Conservation (phyloP, 2,329 filamentous ascomycete species). For the Septoria petroselini region DNA sequence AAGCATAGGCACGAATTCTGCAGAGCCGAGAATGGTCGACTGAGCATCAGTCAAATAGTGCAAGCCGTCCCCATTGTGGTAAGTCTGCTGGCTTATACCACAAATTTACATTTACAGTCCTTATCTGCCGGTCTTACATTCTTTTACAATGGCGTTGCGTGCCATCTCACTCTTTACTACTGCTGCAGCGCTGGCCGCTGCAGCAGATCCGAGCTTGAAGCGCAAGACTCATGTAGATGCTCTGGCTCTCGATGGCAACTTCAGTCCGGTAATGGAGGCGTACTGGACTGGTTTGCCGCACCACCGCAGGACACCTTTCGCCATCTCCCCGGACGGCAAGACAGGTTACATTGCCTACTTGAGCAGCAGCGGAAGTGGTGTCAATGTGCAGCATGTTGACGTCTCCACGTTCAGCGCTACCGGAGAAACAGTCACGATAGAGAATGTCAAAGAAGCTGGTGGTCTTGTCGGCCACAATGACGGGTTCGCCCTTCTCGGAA, state of each 20-base stretch:
- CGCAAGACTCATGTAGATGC: conserved; percentile 44
- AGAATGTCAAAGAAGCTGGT: conserved; percentile 57
- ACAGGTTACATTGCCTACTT: conserved; percentile 61
- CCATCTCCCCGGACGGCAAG: conserved; percentile 59
- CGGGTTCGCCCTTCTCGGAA: conserved; percentile 61
- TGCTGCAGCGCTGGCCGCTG: conserved; percentile 36
- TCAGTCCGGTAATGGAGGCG: conserved; percentile 57
- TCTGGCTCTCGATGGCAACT: conserved; percentile 50
- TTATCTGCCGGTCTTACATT: conserved; percentile 14
- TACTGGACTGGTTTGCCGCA: conserved; percentile 63
- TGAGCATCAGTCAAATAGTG: too few species aligned
- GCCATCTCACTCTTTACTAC: conserved; percentile 23
- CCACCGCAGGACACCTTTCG: conserved; percentile 61
- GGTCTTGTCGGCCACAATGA: conserved; percentile 62
- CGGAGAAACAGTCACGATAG: conserved; percentile 52
- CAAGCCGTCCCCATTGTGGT: neutral
- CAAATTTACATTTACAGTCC: neutral
- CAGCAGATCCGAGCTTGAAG: conserved; percentile 42
- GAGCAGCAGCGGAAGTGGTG: conserved; percentile 53
- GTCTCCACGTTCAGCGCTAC: conserved; percentile 54
- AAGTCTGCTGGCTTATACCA: neutral
- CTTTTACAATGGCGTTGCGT: conserved; percentile 20
- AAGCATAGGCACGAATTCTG: too few species aligned
- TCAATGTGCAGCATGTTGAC: conserved; percentile 58
- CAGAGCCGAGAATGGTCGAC: too few species aligned